Base-by-base conservation (phyloP, 2,329 filamentous ascomycete species). In the Pyrenophora graminea region DNA sequence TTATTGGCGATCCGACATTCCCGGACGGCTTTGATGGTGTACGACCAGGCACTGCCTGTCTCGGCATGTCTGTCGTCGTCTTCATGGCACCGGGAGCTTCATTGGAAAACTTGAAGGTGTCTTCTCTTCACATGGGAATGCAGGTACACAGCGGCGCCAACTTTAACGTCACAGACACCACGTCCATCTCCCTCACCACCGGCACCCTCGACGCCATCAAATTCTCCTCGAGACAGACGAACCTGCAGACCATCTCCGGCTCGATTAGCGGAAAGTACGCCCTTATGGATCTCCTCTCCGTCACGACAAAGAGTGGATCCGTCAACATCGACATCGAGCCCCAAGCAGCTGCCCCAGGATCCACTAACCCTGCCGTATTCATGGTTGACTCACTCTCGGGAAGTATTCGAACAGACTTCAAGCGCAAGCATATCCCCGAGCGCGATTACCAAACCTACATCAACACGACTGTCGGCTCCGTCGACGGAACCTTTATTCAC, bases 381-480 rank as follows among this genome's bases (percentile, higher is more conserved):
- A 51, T 48, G 7, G 69, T 70, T 2, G 59, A 59, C 10, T 67
- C 76, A 1, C 53, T 62, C 1, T 72, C 70, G 2, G 76, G 76
- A 6, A 73, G 68, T 39, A 69, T 78, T 36, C 62, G 69, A 10
- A 66, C 68, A 4, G 61, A 70, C 34, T 73, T 74, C 30, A 67
- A 66, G 41, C 61, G 64, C 47, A 68, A 68, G 43, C 55, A 55
- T 3, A 72, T 75, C 5, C 75, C 76, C 1, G 63, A 72, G 8
- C 73, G 77, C 31, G 71, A 77, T 45, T 79, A 77, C 51, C 64
- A 70, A 17, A 73, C 71, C 13, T 66, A 63, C 15, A 60, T 78
- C 51, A 67, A 73, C 39, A 73, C 69, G 0, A 66, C 59, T 1
- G 74, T 72, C 5, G 73, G 72, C 10, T 70, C 71, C 3, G 61